Conservation (phyloP, 768 basidiomycete genomes). For the Termitomyces sp. region DNA sequence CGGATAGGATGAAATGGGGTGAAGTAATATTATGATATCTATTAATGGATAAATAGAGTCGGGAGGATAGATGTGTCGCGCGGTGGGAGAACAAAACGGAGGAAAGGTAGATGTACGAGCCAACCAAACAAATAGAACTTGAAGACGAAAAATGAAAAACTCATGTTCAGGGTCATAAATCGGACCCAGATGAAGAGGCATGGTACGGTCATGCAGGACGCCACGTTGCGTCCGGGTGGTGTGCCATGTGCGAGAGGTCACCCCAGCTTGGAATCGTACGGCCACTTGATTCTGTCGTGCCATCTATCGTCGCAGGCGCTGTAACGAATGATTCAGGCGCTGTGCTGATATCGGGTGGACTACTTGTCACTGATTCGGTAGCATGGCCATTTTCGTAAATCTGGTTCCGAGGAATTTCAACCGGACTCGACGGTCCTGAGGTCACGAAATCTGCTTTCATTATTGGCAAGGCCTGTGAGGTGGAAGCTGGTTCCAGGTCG, state of each 20-base stretch:
- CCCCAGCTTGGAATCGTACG: slow-evolving; percentile 45
- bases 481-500: neutral
- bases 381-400: slow-evolving; percentile 1
- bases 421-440: slow-evolving; percentile 18
- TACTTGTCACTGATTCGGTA: slow-evolving; percentile 22
- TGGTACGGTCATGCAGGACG: slow-evolving; percentile 28
- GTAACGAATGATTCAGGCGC: slow-evolving; percentile 68
- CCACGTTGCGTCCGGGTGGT: slow-evolving; percentile 31
- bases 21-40: slow-evolving; percentile 19
- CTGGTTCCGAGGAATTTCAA: slow-evolving; percentile 13
- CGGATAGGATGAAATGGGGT: slow-evolving; percentile 1
- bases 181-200: slow-evolving; percentile 10
- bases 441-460: slow-evolving; percentile 5
- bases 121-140: slow-evolving; percentile 2
- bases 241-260: slow-evolving; percentile 35
- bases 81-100: neutral
- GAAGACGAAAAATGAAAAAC: slow-evolving; percentile 7
- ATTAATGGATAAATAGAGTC: slow-evolving; percentile 14
- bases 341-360: slow-evolving; percentile 60
- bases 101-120: neutral
- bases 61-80: neutral
- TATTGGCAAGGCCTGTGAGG: neutral
- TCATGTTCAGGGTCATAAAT: slow-evolving; percentile 2
- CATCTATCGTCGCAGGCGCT: slow-evolving; percentile 51
- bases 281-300: slow-evolving; percentile 49